Base-by-base conservation (phyloP, 441 rosid genomes). In the Adansonia rubrostipa region DNA sequence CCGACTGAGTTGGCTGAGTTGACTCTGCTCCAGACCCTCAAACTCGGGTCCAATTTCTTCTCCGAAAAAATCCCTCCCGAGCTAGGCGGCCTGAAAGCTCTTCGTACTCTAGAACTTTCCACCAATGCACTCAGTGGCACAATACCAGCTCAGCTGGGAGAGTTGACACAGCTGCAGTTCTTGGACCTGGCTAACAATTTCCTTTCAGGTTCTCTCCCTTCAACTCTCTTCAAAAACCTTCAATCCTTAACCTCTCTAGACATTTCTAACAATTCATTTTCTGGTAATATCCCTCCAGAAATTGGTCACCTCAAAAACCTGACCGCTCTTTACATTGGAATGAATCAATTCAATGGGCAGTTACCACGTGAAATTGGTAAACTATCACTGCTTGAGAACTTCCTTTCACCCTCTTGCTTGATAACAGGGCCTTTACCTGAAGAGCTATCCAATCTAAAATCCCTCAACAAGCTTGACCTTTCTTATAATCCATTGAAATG, bases 401-500 rank as follows among this genome's bases (percentile, higher is more conserved):
- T 94, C 0, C 87, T 80, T 69, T 77, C 95, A 0, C 91, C 92
- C 6, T 85, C 82, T 9, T 92, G 95, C 71, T 83, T 83, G 45
- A 81, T 96, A 76, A 79, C 85, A 0, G 97, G 98, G 10, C 97
- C 98, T 0, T 75, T 94, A 28, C 98, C 98, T 44, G 83, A 88
- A 10, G 87, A 85, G 75, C 69, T 96, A 0, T 83, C 88, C 0
- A 85, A 85, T 61, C 81, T 96, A 53, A 79, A 63, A 14, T 80
- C 84, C 1, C 81, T 96, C 0, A 84, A 67, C 22, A 87, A 87
- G 42, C 92, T 94, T 2, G 97, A 94, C 82, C 91, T 96, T 69
- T 96, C 98, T 5, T 79, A 91, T 71, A 96, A 96, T 82, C 98
- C 97, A 4, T 84, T 96, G 83, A 89, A 81, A 75, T 88, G 90